phyloP scores from a whole-genome alignment of 208 protist species.

The Herpetomonas tarakana region DNA sequence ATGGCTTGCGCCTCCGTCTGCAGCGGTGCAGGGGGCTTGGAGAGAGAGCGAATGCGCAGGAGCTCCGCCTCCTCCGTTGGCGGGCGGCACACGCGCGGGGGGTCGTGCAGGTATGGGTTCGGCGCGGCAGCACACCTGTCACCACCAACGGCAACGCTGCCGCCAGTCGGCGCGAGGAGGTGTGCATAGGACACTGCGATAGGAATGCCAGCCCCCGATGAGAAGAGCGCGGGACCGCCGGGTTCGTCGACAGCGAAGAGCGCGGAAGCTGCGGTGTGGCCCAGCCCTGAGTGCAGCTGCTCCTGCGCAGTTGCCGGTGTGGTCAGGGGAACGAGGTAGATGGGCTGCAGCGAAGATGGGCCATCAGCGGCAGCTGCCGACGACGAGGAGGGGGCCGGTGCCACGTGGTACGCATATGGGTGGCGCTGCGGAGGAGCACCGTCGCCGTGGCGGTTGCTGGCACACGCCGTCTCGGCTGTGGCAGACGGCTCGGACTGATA shows the following conservation, averaged over 20 bases:
- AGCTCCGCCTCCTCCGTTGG: conserved; percentile 33
- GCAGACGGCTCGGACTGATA: not conserved
- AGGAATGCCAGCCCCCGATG: not conserved
- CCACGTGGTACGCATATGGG: not conserved
- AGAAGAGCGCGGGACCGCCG: not conserved
- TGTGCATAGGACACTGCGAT: not conserved
- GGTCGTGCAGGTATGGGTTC: conserved; percentile 14
- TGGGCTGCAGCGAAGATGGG: conserved; percentile 14
- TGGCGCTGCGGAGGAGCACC: not conserved
- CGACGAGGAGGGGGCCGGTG: not conserved
- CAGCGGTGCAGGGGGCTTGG: conserved; percentile 5
- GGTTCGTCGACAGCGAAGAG: not conserved
- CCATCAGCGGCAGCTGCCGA: not conserved
- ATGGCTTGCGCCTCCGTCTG: not conserved
- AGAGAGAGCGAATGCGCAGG: conserved; percentile 34
- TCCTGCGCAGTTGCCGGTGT: conserved; percentile 21
- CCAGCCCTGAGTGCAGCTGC: not conserved
- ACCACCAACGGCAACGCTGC: not conserved
- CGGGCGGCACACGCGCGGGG: conserved; percentile 33
- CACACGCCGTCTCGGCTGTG: not conserved
- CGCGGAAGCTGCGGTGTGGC: not conserved
- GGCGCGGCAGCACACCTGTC: not conserved
- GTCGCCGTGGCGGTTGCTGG: not conserved
- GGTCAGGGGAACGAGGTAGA: conserved; percentile 44
- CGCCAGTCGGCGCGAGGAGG: conserved; percentile 1